Conservation (phyloP, 176 grass and related monocot species). For the Carex myosuroides region DNA sequence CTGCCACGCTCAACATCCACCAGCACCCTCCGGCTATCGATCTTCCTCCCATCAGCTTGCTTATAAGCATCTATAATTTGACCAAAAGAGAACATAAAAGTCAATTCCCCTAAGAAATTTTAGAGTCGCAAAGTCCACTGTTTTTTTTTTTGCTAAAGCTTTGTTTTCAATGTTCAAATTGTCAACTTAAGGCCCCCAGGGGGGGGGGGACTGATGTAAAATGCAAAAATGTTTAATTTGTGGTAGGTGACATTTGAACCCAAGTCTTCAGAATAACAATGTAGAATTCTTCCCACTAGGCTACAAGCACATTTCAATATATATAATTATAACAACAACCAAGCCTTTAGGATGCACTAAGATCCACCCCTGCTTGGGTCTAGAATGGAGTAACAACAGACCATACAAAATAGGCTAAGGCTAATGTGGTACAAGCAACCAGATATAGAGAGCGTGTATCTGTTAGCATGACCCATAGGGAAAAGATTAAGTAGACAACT, state of each 20-base stretch:
- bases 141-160: neutral
- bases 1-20: constrained; percentile 97
- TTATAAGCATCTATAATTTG: constrained; percentile 64
- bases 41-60: constrained; percentile 82
- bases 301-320: too few relatives aligned
- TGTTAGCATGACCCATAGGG: neutral
- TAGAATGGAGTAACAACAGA: too few relatives aligned
- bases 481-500: neutral
- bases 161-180: neutral
- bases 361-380: too few relatives aligned
- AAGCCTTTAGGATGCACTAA: too few relatives aligned
- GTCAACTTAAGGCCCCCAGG: too few relatives aligned
- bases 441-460: neutral
- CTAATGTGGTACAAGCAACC: neutral
- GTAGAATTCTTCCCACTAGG: too few relatives aligned
- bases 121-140: neutral
- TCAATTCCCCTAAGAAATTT: neutral
- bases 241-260: too few relatives aligned
- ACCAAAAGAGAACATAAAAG: constrained; percentile 2
- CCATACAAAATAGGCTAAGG: too few relatives aligned
- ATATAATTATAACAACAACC: too few relatives aligned
- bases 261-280: too few relatives aligned
- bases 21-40: constrained; percentile 63
- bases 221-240: too few relatives aligned
- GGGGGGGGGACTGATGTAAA: too few relatives aligned